Conservation (phyloP, 1,284 basidiomycete genomes). For the Cronartium quercuum region DNA sequence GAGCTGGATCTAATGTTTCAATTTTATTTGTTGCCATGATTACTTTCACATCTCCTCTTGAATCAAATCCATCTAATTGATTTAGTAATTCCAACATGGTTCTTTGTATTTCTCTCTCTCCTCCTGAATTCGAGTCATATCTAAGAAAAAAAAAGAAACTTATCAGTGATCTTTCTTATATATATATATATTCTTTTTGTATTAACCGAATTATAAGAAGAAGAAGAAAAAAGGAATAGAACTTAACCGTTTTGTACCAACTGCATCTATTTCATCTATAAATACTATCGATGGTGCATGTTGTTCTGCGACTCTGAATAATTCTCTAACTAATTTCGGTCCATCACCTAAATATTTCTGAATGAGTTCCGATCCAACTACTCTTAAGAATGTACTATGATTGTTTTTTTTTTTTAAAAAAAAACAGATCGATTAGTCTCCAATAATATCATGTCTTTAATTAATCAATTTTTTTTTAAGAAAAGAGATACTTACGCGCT, state of each 20-base stretch:
- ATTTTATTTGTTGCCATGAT: conserved; percentile 79
- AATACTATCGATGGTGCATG: conserved; percentile 53
- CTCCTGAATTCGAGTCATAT: conserved; percentile 53
- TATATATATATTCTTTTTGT: neutral
- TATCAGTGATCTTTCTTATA: neutral
- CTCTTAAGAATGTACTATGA: conserved; percentile 93
- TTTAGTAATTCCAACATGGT: conserved; percentile 52
- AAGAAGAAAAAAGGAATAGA: conserved; percentile 62
- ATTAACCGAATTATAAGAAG: too few relatives aligned
- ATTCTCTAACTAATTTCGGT: conserved; percentile 53
- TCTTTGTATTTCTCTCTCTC: conserved; percentile 52
- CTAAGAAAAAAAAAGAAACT: conserved; percentile 32
- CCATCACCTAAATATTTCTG: conserved; percentile 98
- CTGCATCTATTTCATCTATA: conserved; percentile 53
- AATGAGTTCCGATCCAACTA: conserved; percentile 96
- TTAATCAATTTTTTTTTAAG: too few relatives aligned
- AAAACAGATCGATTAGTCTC: neutral
- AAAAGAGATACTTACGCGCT: conserved; percentile 28
- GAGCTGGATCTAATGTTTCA: conserved; percentile 88
- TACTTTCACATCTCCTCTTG: conserved; percentile 97
- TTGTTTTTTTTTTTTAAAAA: neutral
- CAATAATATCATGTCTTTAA: neutral
- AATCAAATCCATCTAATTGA: conserved; percentile 97
- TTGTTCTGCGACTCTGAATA: conserved; percentile 53
- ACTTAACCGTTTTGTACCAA: conserved; percentile 54